Percentiles rank a stretch among this genome's conserved stretches.
These are phyloP conservation scores for Trametes coccinea DNA, from an alignment of 768 basidiomycete genomes.

Conservation along the genomic window DNA sequence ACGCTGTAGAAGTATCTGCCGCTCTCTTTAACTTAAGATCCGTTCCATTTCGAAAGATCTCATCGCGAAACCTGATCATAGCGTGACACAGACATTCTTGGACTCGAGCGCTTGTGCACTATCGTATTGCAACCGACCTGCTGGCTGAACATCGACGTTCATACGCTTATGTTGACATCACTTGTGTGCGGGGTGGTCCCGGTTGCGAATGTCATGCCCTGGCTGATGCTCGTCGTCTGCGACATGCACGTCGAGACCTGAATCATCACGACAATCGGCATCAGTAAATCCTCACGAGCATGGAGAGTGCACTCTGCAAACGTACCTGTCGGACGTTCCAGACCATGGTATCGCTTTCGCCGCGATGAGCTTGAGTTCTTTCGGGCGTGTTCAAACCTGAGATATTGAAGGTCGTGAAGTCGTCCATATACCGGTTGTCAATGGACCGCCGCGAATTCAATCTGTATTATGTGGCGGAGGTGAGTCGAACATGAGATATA, in stretches of 20 bases:
- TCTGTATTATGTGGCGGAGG: background rate
- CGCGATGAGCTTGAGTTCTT: background rate
- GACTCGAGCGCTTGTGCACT: too few species aligned
- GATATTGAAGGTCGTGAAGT: background rate
- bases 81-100: too few species aligned
- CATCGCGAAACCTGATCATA: too few species aligned
- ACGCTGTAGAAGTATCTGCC: too few species aligned
- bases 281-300: too few species aligned
- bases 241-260: too few species aligned
- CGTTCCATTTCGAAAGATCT: too few species aligned
- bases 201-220: background rate
- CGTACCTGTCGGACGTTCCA: background rate
- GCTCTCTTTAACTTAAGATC: too few species aligned
- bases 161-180: background rate
- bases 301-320: background rate
- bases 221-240: background rate
- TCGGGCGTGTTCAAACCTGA: background rate
- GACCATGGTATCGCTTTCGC: background rate
- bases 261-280: too few species aligned
- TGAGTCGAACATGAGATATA: background rate
- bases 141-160: background rate
- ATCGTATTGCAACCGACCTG: too few species aligned
- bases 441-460: background rate
- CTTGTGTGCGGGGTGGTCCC: background rate
- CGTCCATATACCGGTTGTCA: background rate